Base-by-base conservation (phyloP, 73 alveolate species). In the Uronychia setigera region DNA sequence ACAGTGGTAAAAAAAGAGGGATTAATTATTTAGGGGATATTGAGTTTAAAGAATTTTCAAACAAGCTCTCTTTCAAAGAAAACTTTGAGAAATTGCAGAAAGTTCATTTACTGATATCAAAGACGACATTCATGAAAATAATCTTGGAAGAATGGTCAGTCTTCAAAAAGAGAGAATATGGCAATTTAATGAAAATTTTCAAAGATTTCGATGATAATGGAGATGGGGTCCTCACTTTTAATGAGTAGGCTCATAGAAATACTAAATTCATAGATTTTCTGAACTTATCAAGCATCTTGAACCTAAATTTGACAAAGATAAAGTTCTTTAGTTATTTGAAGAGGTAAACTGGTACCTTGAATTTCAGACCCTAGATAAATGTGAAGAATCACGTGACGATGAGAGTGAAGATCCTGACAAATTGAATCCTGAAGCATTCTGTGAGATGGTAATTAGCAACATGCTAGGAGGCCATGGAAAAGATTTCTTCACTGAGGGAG, bases 331-430 rank as follows among this genome's bases (percentile, higher is more conserved):
- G 27, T 82, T 88, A 58, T 88, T 88, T 58, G 82, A 88, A 82
- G 83, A n/a, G n/a, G n/a, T n/a, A n/a, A n/a, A n/a, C n/a, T n/a
- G n/a, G n/a, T n/a, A n/a, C n/a, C n/a, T n/a, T n/a, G n/a, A n/a
- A n/a, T n/a, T n/a, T n/a, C n/a, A 88, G 32, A 88, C 91, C 0
- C 79, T 88, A 27, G 94, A 88, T 74, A 28, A 35, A 33, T 34
- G 26, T 80, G 80, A 88, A 31, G 74, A 58, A 27, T n/a, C n/a
- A n/a, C n/a, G n/a, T n/a, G n/a, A n/a, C n/a, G n/a, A n/a, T n/a
- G n/a, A n/a, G n/a, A n/a, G n/a, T n/a, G 94, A 88, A 13, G 79
- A 88, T 59, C 87, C 90, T n/a, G 94, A 88, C 82, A 84, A 88
- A 75, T 82, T 88, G 94, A 74, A 77, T 30, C 94, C 94, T 0